phyloP scores from a whole-genome alignment of 2,329 filamentous ascomycete genomes.

The Colletotrichum noveboracense region DNA sequence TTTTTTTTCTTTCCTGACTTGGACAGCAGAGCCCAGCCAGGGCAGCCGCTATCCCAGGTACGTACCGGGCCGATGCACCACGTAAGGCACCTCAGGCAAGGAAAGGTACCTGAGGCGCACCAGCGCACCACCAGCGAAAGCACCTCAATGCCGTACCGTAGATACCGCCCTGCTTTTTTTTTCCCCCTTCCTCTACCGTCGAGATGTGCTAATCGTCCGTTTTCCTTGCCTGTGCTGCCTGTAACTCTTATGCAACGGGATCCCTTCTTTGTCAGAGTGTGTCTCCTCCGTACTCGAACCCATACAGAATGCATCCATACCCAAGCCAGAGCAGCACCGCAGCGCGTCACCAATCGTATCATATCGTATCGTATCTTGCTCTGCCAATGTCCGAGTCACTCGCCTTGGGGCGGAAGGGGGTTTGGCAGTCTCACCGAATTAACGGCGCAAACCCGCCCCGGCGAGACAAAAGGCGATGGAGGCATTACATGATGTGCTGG shows the following conservation, averaged over 20 bases:
- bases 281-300: not conserved
- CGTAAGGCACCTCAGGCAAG: not conserved
- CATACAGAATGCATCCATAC: not conserved
- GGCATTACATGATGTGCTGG: not conserved
- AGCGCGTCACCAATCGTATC: not conserved
- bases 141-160: not conserved
- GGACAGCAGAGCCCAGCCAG: not conserved
- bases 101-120: not conserved
- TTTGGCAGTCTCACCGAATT: not conserved
- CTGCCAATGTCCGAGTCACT: not conserved
- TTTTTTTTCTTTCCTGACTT: not conserved
- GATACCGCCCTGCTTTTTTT: not conserved
- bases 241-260: not conserved
- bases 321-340: not conserved
- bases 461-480: not conserved
- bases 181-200: not conserved
- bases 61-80: not conserved
- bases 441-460: not conserved
- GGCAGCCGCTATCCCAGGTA: not conserved
- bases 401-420: not conserved
- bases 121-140: not conserved
- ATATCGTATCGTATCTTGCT: not conserved
- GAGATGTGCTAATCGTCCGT: conserved; percentile 3
- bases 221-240: not conserved
- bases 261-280: not conserved